Base-by-base conservation (phyloP, 2,329 filamentous ascomycete genomes). In the Neonectria hederae region DNA sequence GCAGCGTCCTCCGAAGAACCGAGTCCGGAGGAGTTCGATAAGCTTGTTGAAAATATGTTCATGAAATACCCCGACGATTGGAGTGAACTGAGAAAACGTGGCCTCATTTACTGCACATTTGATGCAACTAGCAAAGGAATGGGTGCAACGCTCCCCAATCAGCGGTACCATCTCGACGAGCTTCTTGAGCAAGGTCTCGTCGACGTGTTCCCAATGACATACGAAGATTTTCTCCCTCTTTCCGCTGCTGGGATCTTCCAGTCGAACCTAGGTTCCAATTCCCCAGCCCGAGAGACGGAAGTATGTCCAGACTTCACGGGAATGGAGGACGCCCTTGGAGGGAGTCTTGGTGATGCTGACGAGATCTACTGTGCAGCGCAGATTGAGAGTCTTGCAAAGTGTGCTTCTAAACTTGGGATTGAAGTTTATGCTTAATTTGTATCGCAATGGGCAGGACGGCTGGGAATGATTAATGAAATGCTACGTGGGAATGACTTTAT, bases 161-260 rank as follows among this genome's bases (percentile, higher is more conserved):
- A 28, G 10, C 32, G 22, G 1, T 58, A 51, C 13, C 48, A 63
- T 2, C 45, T 81, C 2, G 70, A 77, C 4, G 54, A 74, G 1
- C 73, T 83, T 4, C 53, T 84, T 2, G 59, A 72, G 2, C 49
- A 73, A 0, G 76, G 76, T 0, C n/a, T 78, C 4, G 42, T 85
- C 1, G 71, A 76, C 40, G 79, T 75, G 13, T 71, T 78, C 11
- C 81, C 84, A 3, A 78, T 86, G 38, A 84, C 80, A 0, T 86
- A 86, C 58, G 84, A 86, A 64, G 84, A 86, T 63, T 86, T 86
- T 55, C 72, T 86, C 8, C 84, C 84, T 0, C 71, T 86, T 4
- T 84, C 82, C 0, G 84, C 83, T 0, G 84, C 82, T 0, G 83
- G 83, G 0, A 86, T 86, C 51, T 84, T 84, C 66, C 79, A 78